Evolutionary conservation across 331 rosid species (phyloP).

Genomic region (Dryas integrifolia): DNA sequence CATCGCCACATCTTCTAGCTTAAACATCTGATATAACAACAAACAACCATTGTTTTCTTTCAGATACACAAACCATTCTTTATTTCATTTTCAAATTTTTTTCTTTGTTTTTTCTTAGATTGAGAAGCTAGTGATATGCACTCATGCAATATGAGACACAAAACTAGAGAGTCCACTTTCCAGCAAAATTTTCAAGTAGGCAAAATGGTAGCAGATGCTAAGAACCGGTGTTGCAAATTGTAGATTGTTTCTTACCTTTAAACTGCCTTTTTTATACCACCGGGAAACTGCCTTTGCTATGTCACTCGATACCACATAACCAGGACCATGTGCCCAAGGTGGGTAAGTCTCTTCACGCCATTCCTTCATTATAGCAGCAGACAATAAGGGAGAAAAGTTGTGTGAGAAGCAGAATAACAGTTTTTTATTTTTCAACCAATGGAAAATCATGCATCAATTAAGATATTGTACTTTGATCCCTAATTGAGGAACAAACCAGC

Average conservation of each 20-base stretch:
- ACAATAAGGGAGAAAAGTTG: constrained; percentile 21
- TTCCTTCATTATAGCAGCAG: constrained; percentile 54
- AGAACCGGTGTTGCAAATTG: neutral
- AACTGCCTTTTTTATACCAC: constrained; percentile 53
- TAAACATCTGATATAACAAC: constrained; percentile 70
- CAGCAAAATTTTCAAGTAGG: no score
- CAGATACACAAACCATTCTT: constrained; percentile 14
- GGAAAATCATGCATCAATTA: neutral
- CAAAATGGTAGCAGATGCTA: no score
- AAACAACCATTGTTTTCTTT: constrained; percentile 18
- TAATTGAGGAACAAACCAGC: neutral
- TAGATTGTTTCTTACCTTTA: constrained; percentile 60
- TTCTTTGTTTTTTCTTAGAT: no score
- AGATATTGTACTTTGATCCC: neutral
- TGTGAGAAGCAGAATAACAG: neutral
- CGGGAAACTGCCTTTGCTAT: constrained; percentile 62
- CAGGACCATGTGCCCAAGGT: constrained; percentile 99
- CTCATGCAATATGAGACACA: no score
- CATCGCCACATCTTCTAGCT: constrained; percentile 97
- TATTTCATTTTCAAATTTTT: no score
- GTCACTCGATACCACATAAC: constrained; percentile 82
- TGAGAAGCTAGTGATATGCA: neutral
- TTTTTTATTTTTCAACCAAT: neutral
- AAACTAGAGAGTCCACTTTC: no score
- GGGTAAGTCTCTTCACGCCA: constrained; percentile 84